Evolutionary conservation across 2,329 filamentous ascomycete genomes (phyloP).

Genomic region (Botryotinia globosa): DNA sequence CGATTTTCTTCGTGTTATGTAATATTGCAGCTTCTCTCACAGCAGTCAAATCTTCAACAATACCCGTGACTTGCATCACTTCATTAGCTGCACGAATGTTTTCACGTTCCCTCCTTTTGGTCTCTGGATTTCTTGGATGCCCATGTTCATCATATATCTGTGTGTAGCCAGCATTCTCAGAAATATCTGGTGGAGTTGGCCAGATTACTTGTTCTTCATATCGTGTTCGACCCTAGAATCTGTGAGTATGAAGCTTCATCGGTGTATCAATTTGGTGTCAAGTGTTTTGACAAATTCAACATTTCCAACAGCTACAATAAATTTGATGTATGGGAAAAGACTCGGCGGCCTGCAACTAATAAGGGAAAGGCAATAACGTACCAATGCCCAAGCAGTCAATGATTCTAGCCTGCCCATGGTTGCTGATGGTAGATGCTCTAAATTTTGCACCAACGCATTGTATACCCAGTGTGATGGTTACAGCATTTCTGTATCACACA

Average conservation of each 20-base stretch:
- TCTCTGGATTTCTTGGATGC: conserved; percentile 37
- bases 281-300: not conserved
- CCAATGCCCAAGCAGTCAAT: conserved; percentile 32
- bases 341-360: not conserved
- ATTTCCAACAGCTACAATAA: not conserved
- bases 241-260: not conserved
- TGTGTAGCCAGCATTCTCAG: conserved; percentile 12
- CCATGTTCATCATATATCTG: conserved; percentile 39
- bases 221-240: conserved; percentile 36
- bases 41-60: conserved; percentile 36
- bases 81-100: conserved; percentile 40
- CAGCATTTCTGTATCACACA: not conserved
- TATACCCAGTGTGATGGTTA: not conserved
- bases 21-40: conserved; percentile 31
- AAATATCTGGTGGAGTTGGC: conserved; percentile 16
- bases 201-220: conserved; percentile 37
- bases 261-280: not conserved
- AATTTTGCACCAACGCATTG: not conserved
- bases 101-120: conserved; percentile 36
- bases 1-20: conserved; percentile 25
- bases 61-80: conserved; percentile 39
- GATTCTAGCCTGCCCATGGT: conserved; percentile 29
- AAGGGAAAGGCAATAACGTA: conserved; percentile 22
- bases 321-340: not conserved
- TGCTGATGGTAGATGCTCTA: not conserved